Conservation (phyloP, 1,284 basidiomycete genomes). For the Cryptococcus sp. region DNA sequence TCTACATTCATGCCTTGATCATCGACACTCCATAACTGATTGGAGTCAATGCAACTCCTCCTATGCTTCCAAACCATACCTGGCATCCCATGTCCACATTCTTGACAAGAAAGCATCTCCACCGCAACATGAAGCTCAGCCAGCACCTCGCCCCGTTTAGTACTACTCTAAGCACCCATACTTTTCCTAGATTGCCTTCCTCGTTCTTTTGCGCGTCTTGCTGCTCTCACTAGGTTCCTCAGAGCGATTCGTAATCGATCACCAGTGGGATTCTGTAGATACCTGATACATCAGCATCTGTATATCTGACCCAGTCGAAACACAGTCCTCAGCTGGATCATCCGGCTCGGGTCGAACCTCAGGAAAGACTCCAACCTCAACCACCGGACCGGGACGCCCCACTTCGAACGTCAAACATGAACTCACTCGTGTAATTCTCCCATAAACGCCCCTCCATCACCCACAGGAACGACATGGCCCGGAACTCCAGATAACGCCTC, state of each 20-base stretch:
- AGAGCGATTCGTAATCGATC: conserved; percentile 26
- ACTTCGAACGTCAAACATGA: neutral
- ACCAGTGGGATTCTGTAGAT: conserved; percentile 12
- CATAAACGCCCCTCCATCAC: conserved; percentile 72
- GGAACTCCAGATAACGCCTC: conserved; percentile 52
- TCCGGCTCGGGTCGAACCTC: neutral
- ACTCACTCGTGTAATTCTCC: conserved; percentile 67
- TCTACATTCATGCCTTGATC: too few species aligned
- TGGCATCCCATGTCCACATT: too few species aligned
- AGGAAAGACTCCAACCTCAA: neutral
- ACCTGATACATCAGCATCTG: neutral
- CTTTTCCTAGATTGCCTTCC: conserved; percentile 30
- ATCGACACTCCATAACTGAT: too few species aligned
- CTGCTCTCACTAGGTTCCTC: conserved; percentile 32
- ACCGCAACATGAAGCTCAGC: too few species aligned
- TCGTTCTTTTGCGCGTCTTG: conserved; percentile 37
- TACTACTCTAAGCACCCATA: conserved; percentile 15
- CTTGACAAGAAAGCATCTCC: too few species aligned
- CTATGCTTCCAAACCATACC: too few species aligned
- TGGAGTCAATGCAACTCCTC: too few species aligned
- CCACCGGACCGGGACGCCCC: neutral
- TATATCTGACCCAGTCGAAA: neutral
- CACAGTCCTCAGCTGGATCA: neutral
- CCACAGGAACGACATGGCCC: conserved; percentile 57
- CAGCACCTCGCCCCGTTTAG: too few species aligned